Evolutionary conservation across 805 yeast genomes (phyloP).

Genomic region (Ogataea minuta): DNA sequence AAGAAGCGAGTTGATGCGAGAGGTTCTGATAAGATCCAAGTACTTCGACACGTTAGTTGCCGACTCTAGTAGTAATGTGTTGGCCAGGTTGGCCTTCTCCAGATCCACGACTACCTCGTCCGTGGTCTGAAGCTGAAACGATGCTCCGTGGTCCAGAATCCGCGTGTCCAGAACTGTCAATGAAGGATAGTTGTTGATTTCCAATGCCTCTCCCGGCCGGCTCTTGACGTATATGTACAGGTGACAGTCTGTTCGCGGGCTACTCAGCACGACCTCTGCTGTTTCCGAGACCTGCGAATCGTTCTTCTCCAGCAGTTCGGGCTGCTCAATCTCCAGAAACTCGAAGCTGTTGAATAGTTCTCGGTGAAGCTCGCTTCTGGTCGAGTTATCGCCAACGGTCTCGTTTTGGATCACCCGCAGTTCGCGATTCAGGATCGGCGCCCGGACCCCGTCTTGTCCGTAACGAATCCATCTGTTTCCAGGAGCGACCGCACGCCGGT

Average conservation of each 20-base stretch:
- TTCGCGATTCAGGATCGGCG: conserved; percentile 32
- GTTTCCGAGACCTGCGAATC: conserved; percentile 1
- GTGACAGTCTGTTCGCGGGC: conserved; percentile 22
- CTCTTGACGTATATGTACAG: conserved; percentile 30
- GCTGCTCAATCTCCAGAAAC: conserved; percentile 27
- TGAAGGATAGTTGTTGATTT: conserved; percentile 29
- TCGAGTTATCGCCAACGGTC: conserved; percentile 23
- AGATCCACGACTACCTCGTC: conserved; percentile 25
- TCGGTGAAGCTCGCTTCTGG: conserved; percentile 18
- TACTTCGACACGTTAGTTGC: conserved; percentile 28
- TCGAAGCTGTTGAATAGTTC: conserved; percentile 31
- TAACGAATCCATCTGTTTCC: conserved; percentile 18
- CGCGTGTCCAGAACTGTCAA: conserved; percentile 23
- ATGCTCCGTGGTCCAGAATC: conserved; percentile 14
- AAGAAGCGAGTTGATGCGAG: conserved; percentile 29
- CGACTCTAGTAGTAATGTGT: conserved; percentile 28
- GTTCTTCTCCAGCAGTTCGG: not conserved
- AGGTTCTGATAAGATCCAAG: conserved; percentile 26
- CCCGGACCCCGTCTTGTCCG: conserved; percentile 19
- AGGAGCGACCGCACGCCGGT: conserved; percentile 1
- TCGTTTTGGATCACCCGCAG: conserved; percentile 30
- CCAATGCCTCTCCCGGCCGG: conserved; percentile 21
- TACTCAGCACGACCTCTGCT: not conserved
- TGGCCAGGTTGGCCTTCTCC: conserved; percentile 27
- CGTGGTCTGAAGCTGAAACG: conserved; percentile 13